Percentiles rank a stretch among this genome's conserved stretches.
These are phyloP conservation scores for Microbotryum saponariae DNA, from an alignment of 1,284 basidiomycete genomes.

Conservation along the genomic window DNA sequence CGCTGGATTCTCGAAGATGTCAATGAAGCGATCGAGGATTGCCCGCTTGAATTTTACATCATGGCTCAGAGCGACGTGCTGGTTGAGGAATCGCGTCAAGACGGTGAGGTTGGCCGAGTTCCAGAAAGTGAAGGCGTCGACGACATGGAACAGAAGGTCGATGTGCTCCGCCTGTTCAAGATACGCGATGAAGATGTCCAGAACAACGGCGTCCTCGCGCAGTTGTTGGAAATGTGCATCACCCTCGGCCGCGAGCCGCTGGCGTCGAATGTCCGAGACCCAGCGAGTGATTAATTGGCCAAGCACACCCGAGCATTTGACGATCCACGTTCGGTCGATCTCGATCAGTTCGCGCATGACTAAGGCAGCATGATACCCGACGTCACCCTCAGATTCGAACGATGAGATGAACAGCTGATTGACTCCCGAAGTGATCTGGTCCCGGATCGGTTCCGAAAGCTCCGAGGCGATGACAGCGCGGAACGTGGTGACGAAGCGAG, in stretches of 20 bases:
- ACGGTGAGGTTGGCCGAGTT: conserved; percentile 73
- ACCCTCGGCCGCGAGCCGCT: conserved; percentile 42
- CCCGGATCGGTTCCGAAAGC: conserved; percentile 65
- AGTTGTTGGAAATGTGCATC: conserved; percentile 43
- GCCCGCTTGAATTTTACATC: conserved; percentile 64
- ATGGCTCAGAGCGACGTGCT: conserved; percentile 60
- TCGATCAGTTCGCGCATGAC: conserved; percentile 68
- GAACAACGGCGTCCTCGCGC: conserved; percentile 60
- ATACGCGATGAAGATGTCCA: conserved; percentile 64
- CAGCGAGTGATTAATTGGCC: conserved; percentile 40
- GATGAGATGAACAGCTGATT: conserved; percentile 51
- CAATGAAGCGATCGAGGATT: conserved; percentile 74
- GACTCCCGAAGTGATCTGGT: conserved; percentile 62
- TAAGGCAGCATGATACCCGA: conserved; percentile 31
- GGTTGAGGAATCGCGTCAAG: conserved; percentile 81
- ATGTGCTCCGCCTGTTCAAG: conserved; percentile 56
- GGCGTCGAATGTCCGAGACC: conserved; percentile 35
- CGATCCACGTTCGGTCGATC: conserved; percentile 64
- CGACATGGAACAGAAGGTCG: conserved; percentile 81
- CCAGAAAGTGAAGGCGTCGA: conserved; percentile 72
- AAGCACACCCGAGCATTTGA: conserved; percentile 37
- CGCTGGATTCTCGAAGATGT: conserved; percentile 42
- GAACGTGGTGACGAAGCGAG: conserved; percentile 31
- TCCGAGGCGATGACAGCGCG: conserved; percentile 65
- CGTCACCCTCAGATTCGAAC: conserved; percentile 28